A percentile compares a stretch with the other conserved stretches of the same genome.
Conservation (phyloP, 2,329 filamentous ascomycete species). For the Aspergillus sp. region DNA sequence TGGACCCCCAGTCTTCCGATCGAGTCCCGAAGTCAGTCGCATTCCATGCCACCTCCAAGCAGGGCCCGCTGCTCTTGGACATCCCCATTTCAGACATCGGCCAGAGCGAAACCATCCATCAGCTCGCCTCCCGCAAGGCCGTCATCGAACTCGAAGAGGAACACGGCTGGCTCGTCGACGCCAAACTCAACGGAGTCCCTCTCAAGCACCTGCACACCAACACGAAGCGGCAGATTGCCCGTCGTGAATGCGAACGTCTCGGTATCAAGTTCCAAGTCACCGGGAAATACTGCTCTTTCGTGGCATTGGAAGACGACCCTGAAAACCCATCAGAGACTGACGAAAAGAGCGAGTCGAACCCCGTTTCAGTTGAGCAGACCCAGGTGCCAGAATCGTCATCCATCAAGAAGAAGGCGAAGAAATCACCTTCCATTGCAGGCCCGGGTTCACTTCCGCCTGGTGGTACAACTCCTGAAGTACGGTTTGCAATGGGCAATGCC, state of each 20-base stretch:
- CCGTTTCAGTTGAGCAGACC: too few relatives aligned
- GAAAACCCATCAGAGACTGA: not conserved
- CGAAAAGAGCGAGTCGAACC: too few relatives aligned
- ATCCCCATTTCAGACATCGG: slow-evolving; percentile 56
- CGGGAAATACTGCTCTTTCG: slow-evolving; percentile 68
- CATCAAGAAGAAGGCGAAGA: too few relatives aligned
- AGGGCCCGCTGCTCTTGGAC: slow-evolving; percentile 58
- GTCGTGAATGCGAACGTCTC: slow-evolving; percentile 62
- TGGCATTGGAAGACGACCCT: slow-evolving; percentile 53
- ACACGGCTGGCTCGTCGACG: slow-evolving; percentile 59
- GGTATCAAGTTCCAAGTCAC: slow-evolving; percentile 63
- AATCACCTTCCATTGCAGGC: too few relatives aligned
- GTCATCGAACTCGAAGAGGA: slow-evolving; percentile 66
- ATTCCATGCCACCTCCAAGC: slow-evolving; percentile 52
- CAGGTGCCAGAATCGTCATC: too few relatives aligned
- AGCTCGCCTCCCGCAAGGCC: slow-evolving; percentile 65
- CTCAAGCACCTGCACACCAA: slow-evolving; percentile 46
- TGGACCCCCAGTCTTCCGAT: slow-evolving; percentile 49
- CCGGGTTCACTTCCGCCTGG: too few relatives aligned
- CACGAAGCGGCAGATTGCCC: slow-evolving; percentile 56
- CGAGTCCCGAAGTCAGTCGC: slow-evolving; percentile 52
- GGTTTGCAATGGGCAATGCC: too few relatives aligned
- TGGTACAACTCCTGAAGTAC: too few relatives aligned
- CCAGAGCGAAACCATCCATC: slow-evolving; percentile 57
- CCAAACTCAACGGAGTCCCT: slow-evolving; percentile 40